Base-by-base conservation (phyloP, 164 flowering plant species). In the Piper betle region DNA sequence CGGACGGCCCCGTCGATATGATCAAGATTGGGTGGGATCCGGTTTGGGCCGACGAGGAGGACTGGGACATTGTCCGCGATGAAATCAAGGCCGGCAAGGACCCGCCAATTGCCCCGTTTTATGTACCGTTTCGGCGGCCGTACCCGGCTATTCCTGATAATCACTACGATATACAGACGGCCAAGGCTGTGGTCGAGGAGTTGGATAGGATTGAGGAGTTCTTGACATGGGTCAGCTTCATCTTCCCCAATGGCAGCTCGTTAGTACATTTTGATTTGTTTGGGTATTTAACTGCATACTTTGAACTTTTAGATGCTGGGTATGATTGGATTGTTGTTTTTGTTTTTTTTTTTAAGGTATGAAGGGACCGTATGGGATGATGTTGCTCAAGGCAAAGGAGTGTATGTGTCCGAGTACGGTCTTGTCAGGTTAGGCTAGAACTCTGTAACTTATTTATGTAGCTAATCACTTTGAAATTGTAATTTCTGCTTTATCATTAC, bases 281-380 rank as follows among this genome's bases (percentile, higher is more conserved):
- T 25, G 33, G 2, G 33, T 25, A 25, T 25, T 25, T 2, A 25
- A 25, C 33, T 25, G 33, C 33, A 25, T 25, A 25, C 33, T 25
- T 25, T 25, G 1, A 25, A 25, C 33, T 25, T 25, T 25, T 25
- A 25, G 46, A 42, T 42, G 46, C 9, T 42, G 46, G 2, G 15
- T 15, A 19, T 19, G 33, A 18, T 5, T 20, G 37, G 13, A 25
- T 25, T 7, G 3, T 1, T 55, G 7, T 10, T 9, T 15, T 25
- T 55, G 16, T 8, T 2, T 55, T 33, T 55, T 39, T 55, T 55
- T 8, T 55, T 55, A 64, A 92, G 98, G 78, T 92, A 87, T 73
- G 98, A 92, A 80, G 98, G 97, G 55, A 89, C 98, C 39, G 87
- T 89, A 50, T 92, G 95, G 95, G 96, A 92, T 78, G 98, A 92